phyloP scores from a whole-genome alignment of 176 grass and related monocot species.

The Oryza meridionalis region DNA sequence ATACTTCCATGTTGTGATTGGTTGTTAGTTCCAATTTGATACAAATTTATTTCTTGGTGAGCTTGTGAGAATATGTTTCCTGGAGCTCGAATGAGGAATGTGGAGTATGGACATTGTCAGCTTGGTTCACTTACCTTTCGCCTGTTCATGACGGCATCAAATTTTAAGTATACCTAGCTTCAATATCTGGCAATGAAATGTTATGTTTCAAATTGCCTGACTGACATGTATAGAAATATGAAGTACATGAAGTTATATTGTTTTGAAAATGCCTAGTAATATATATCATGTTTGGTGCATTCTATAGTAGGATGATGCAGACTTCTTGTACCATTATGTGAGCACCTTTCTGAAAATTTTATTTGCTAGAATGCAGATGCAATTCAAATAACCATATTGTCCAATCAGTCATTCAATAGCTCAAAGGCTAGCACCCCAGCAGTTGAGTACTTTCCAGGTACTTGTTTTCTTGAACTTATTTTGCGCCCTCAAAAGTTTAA shows the following conservation, averaged over 20 bases:
- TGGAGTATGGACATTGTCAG: neutral
- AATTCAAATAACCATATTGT: conserved; percentile 64
- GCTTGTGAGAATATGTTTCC: neutral
- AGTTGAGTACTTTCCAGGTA: conserved; percentile 85
- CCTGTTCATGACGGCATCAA: conserved; percentile 24
- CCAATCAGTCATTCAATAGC: conserved; percentile 65
- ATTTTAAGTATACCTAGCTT: conserved; percentile 1
- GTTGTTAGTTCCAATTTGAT: neutral
- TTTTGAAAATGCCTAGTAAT: neutral
- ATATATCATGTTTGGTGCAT: conserved; percentile 5
- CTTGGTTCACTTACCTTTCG: conserved; percentile 12
- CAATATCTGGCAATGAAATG: neutral
- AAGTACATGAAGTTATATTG: neutral
- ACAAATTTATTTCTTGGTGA: neutral
- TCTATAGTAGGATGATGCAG: conserved; percentile 1
- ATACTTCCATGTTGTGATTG: neutral
- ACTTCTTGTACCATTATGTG: conserved; percentile 21
- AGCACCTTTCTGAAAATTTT: conserved; percentile 42
- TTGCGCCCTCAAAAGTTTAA: conserved; percentile 14
- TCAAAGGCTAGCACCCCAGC: conserved; percentile 48
- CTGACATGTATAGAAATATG: conserved; percentile 18
- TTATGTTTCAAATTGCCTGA: conserved; percentile 9
- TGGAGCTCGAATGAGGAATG: neutral
- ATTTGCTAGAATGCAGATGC: conserved; percentile 88
- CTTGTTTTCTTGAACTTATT: conserved; percentile 19